Evolutionary conservation across 2,329 filamentous ascomycete species (phyloP), one percentile per base, ranked within the genome.

Genomic region (Didymella arachidicola): DNA sequence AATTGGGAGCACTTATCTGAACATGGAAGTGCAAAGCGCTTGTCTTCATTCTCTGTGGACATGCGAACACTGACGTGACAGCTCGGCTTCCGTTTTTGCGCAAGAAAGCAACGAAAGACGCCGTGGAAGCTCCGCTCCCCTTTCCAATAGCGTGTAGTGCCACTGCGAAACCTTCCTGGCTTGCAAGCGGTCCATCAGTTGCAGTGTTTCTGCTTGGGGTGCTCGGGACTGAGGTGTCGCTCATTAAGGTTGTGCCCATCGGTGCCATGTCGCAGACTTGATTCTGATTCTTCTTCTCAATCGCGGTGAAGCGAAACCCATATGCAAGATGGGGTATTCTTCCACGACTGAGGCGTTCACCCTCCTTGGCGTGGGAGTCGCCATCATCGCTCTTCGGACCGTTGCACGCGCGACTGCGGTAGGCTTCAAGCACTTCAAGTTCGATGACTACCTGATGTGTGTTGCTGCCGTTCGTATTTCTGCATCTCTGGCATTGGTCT

Each of bases 381-480:
- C 79, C 34, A 65, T 85, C 41, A 86, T 86, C 16, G 70, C 69
- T 10, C 65, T 88, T 12, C 80, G 87, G 32, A 80, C 81, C 1
- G 80, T 79, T 48, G 79, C 83, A 10, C 79, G 86, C 49, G 77
- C 82, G 62, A 77, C 68, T 30, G 72, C 77, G 11, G 81, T 82
- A 1, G 85, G 86, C 12, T 72, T 81, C 41, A 77, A 72, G 55
- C 78, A 79, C 16, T 81, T 88, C 54, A 79, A 81, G 64, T 77
- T 80, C 1, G 86, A 88, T 69, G 87, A 89, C 60, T 87, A 85
- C 64, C 69, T 89, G 27, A 86, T 87, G 74, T 73, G 54, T 83
- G 43, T 85, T 27, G 85, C 82, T 10, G 79, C 79, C 61, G 83
- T 87, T 71, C 66, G 57, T 81, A 53, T 34, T 8, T 25, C 36